Evolutionary conservation across 192 early-diverging fungal species (phyloP).

Genomic region (Gorgonomyces haynaldii): DNA sequence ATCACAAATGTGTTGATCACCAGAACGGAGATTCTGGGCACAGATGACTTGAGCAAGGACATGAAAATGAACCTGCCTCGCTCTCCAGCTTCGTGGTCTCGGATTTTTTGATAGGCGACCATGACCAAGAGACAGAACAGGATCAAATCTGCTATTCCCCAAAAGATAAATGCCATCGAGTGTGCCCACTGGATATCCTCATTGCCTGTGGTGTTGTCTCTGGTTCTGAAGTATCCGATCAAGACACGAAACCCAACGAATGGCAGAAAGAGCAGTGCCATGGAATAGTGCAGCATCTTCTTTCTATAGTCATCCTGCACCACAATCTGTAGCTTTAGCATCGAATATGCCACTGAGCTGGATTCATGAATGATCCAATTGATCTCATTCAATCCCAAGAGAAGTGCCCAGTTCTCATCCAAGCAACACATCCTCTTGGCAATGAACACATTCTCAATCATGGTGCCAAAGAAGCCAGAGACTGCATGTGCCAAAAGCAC

Average conservation of each 20-base stretch:
- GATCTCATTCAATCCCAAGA: conserved; percentile 14
- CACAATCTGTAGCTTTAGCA: conserved; percentile 7
- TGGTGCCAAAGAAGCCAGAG: conserved; percentile 5
- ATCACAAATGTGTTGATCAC: conserved; percentile 16
- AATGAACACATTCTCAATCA: conserved; percentile 3
- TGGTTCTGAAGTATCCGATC: conserved; percentile 9
- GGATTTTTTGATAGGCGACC: not conserved
- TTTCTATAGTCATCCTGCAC: not conserved
- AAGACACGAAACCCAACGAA: conserved; percentile 12
- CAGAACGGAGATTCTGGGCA: conserved; percentile 12
- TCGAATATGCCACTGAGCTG: conserved; percentile 12
- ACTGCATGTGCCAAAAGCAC: conserved; percentile 1
- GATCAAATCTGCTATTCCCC: conserved; percentile 21
- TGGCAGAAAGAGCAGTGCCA: conserved; percentile 9
- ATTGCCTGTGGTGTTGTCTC: conserved; percentile 9
- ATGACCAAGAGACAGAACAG: conserved; percentile 11
- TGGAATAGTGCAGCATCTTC: not conserved
- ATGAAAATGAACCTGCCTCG: too few relatives aligned
- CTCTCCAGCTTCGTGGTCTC: not conserved
- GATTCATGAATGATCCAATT: conserved; percentile 22
- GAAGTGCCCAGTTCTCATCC: conserved; percentile 7
- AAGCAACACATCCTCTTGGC: not conserved
- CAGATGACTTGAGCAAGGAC: conserved; percentile 8
- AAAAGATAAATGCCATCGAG: conserved; percentile 14
- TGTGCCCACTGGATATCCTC: conserved; percentile 17